A percentile compares a stretch with the other conserved stretches of the same genome.
Conservation (phyloP, 345 rosid species). For the Gossypium ekmanianum region DNA sequence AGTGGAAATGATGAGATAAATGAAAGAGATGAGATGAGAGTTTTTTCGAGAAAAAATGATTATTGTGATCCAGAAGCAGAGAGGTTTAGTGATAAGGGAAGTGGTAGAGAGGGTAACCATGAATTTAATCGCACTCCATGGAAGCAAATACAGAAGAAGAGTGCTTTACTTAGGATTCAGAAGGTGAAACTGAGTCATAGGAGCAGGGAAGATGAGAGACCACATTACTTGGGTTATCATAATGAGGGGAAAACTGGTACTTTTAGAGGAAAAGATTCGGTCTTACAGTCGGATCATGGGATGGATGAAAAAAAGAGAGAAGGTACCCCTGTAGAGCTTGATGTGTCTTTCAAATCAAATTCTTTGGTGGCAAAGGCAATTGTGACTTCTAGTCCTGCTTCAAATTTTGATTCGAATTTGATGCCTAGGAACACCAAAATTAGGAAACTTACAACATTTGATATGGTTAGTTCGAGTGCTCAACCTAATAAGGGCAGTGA, state of each 20-base stretch:
- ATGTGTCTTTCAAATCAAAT: constrained; percentile 84
- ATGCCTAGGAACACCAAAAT: constrained; percentile 50
- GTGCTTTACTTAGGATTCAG: constrained; percentile 85
- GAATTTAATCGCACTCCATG: constrained; percentile 46
- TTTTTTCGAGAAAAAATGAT: constrained; percentile 31
- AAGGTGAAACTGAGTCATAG: constrained; percentile 36
- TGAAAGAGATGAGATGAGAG: constrained; percentile 28
- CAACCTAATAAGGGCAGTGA: constrained; percentile 21
- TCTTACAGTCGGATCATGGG: constrained; percentile 31
- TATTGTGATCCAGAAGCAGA: constrained; percentile 33
- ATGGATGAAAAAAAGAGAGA: constrained; percentile 44
- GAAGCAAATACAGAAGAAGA: constrained; percentile 72
- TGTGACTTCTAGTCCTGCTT: constrained; percentile 32
- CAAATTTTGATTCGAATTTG: constrained; percentile 29
- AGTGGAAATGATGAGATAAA: constrained; percentile 20
- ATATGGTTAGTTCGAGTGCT: constrained; percentile 33
- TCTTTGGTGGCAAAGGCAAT: constrained; percentile 73
- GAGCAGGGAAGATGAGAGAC: constrained; percentile 48
- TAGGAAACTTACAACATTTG: constrained; percentile 33
- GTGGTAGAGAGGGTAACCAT: constrained; percentile 40
- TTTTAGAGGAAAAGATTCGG: constrained; percentile 48
- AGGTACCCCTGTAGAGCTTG: constrained; percentile 65
- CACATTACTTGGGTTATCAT: constrained; percentile 32
- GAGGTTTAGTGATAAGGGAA: constrained; percentile 42
- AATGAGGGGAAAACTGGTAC: constrained; percentile 41